phyloP scores from a whole-genome alignment of 2,329 filamentous ascomycete species.

The Dichotomopilus funicola region DNA sequence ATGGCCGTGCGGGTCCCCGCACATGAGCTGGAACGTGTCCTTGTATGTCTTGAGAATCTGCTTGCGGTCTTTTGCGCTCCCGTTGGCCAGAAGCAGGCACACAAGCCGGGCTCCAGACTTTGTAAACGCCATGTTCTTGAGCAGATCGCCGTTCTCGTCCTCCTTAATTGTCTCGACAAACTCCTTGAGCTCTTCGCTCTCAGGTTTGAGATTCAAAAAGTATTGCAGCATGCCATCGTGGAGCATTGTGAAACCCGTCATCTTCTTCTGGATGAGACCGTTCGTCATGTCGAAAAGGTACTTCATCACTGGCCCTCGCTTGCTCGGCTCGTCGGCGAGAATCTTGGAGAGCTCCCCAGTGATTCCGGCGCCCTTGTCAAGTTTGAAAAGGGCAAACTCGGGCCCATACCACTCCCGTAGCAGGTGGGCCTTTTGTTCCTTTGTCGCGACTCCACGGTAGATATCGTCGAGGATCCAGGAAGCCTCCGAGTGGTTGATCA shows the following conservation, averaged over 20 bases:
- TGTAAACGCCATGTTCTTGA: conserved; percentile 96
- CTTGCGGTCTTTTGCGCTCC: conserved; percentile 88
- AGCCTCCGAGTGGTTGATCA: conserved; percentile 94
- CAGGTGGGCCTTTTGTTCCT: conserved; percentile 76
- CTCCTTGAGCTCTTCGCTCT: conserved; percentile 74
- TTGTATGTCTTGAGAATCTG: conserved; percentile 80
- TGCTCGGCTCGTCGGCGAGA: conserved; percentile 70
- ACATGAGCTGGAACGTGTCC: conserved; percentile 80
- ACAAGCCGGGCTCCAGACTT: conserved; percentile 78
- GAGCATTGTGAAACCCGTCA: conserved; percentile 93
- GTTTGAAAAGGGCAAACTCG: conserved; percentile 77
- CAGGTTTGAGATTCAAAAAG: conserved; percentile 71
- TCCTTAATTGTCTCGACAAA: conserved; percentile 88
- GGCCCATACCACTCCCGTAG: conserved; percentile 94
- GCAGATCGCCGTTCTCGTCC: conserved; percentile 80
- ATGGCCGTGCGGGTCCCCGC: conserved; percentile 71
- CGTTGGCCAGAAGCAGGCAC: conserved; percentile 74
- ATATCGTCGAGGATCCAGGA: conserved; percentile 98
- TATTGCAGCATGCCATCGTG: conserved; percentile 99
- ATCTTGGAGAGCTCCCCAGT: conserved; percentile 68
- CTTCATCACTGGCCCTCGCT: conserved; percentile 79
- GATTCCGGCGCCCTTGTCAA: conserved; percentile 45
- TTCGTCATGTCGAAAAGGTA: conserved; percentile 84
- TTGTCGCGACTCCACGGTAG: conserved; percentile 81
- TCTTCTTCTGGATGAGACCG: conserved; percentile 88